Evolutionary conservation across 2,329 filamentous ascomycete genomes (phyloP).

Genomic region (Colletotrichum gloeosporioides): DNA sequence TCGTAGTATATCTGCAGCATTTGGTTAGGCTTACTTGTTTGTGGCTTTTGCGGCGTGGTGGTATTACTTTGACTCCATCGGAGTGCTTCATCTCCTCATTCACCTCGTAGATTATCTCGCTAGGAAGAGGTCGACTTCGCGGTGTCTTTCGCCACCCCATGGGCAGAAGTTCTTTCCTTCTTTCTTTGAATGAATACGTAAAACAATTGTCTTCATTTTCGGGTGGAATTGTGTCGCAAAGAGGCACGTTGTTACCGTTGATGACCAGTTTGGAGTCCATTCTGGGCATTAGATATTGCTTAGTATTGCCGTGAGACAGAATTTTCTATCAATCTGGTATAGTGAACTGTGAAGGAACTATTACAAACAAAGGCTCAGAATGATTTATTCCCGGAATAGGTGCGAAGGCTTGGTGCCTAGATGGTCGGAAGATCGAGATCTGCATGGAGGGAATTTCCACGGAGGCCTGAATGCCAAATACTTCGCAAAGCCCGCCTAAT

Average conservation of each 20-base stretch:
- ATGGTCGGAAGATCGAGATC: not conserved
- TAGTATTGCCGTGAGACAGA: accelerated
- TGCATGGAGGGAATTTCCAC: not conserved
- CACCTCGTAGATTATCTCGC: not conserved
- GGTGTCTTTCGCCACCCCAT: not conserved
- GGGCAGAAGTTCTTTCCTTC: not conserved
- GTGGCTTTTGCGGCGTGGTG: accelerated
- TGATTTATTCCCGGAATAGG: accelerated
- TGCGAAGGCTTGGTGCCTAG: not conserved
- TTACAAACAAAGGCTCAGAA: not conserved
- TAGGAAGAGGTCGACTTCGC: not conserved
- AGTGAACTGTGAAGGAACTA: accelerated
- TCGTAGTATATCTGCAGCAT: not conserved
- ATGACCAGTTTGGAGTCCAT: not conserved
- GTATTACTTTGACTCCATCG: not conserved
- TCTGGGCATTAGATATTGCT: accelerated
- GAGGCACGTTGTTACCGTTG: not conserved
- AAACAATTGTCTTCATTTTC: not conserved
- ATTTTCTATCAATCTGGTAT: accelerated
- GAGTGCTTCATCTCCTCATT: not conserved
- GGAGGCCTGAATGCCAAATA: not conserved
- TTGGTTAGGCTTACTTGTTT: accelerated
- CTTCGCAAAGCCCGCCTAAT: accelerated
- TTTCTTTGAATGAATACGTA: not conserved
- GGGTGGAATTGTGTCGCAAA: not conserved